Evolutionary conservation across 352 stramenopile species (phyloP).

Genomic region (Globisporangium recalcitrans): DNA sequence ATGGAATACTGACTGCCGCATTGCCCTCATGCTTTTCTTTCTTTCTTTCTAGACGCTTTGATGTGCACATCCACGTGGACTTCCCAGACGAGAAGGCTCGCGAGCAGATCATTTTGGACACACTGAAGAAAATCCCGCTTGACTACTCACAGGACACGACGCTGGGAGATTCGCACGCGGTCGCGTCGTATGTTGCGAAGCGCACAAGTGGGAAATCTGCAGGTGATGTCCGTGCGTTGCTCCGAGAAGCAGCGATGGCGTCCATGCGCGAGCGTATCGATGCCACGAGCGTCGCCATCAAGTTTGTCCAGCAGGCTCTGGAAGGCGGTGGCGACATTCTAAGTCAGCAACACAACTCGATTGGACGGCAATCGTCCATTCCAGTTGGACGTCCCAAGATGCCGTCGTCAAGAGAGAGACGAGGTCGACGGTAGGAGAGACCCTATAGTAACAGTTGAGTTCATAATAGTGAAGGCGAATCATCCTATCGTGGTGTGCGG

Average conservation of each 20-base stretch:
- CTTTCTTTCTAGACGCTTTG: conserved; percentile 56
- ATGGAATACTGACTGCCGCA: not conserved
- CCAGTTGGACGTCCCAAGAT: not conserved
- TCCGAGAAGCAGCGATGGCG: conserved; percentile 75
- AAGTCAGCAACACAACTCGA: not conserved
- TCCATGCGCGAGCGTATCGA: conserved; percentile 65
- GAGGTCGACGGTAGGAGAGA: not conserved
- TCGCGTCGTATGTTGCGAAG: conserved; percentile 49
- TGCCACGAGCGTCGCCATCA: conserved; percentile 31
- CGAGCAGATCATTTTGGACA: conserved; percentile 40
- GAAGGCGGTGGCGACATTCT: conserved; percentile 5
- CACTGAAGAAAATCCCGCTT: conserved; percentile 46
- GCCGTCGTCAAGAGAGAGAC: conserved; percentile 1
- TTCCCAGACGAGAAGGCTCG: conserved; percentile 57
- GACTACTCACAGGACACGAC: conserved; percentile 35
- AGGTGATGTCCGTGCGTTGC: conserved; percentile 53
- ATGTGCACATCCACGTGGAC: conserved; percentile 66
- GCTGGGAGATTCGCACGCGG: conserved; percentile 25
- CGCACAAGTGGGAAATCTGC: conserved; percentile 50
- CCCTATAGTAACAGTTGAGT: no score
- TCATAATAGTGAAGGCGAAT: not conserved
- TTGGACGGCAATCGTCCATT: not conserved
- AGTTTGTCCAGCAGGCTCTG: conserved; percentile 30
- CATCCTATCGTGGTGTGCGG: no score
- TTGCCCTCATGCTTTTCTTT: not conserved